Evolutionary conservation across 2,329 filamentous ascomycete species (phyloP).

Genomic region (Sclerotinia glacialis): DNA sequence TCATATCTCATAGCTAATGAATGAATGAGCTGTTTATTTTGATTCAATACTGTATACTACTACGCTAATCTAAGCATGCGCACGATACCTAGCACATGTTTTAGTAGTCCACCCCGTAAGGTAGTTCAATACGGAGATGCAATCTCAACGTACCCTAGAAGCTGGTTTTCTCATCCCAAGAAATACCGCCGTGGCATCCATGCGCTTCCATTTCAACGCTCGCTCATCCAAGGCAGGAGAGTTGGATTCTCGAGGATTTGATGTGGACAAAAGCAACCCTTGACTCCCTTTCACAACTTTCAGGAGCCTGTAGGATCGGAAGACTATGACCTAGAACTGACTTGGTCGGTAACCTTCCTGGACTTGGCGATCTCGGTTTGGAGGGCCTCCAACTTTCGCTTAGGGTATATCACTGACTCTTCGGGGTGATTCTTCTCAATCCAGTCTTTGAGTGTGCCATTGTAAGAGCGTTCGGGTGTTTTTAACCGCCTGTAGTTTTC

Average conservation of each 20-base stretch:
- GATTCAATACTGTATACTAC: background rate
- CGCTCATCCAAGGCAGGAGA: background rate
- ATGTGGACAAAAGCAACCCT: background rate
- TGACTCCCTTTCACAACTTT: background rate
- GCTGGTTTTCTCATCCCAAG: background rate
- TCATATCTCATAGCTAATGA: background rate
- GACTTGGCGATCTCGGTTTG: background rate
- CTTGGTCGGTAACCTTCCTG: background rate
- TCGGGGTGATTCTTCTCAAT: conserved; percentile 26
- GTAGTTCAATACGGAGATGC: background rate
- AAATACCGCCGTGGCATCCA: background rate
- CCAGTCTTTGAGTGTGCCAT: conserved; percentile 33
- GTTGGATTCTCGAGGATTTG: background rate
- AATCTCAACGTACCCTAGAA: no score
- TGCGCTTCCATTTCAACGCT: background rate
- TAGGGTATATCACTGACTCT: background rate
- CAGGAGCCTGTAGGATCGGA: background rate
- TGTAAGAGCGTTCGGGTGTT: conserved; percentile 31
- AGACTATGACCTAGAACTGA: background rate
- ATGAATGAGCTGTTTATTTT: background rate
- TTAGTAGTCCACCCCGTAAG: background rate
- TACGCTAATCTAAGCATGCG: background rate
- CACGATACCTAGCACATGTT: background rate
- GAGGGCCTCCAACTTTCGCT: background rate
- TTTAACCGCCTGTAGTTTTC: conserved; percentile 18